These are phyloP conservation scores for Mucor indicus DNA, from an alignment of 371 early-diverging fungal species.

Conservation along the genomic window DNA sequence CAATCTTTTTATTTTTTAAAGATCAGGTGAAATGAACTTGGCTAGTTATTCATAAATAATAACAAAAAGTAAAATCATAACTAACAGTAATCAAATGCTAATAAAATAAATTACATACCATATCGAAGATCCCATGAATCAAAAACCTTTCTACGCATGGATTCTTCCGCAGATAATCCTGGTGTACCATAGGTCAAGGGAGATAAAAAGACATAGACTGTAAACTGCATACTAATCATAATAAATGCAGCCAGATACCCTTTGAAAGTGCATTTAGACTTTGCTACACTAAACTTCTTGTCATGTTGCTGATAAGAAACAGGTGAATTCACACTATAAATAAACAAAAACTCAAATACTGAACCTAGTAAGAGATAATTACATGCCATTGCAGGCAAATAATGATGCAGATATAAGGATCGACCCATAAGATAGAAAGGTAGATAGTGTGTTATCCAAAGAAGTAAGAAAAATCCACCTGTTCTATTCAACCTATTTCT, in stretches of 20 bases:
- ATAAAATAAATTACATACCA: too few species aligned
- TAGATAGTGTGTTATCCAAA: conserved; percentile 91
- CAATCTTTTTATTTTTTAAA: too few species aligned
- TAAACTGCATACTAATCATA: conserved; percentile 45
- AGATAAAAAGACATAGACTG: conserved; percentile 51
- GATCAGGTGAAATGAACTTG: too few species aligned
- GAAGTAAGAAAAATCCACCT: conserved; percentile 82
- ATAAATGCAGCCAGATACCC: conserved; percentile 40
- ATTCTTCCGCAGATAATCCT: conserved; percentile 45
- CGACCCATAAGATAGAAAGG: conserved; percentile 98
- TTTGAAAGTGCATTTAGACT: neutral
- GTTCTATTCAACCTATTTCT: conserved; percentile 70
- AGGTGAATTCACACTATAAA: conserved; percentile 49
- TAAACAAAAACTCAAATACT: conserved; percentile 58
- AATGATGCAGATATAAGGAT: conserved; percentile 96
- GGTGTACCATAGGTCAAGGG: conserved; percentile 60
- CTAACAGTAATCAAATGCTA: too few species aligned
- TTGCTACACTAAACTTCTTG: neutral
- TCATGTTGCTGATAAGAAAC: conserved; percentile 21
- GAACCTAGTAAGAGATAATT: conserved; percentile 69
- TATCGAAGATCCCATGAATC: conserved; percentile 74
- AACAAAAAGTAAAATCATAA: too few species aligned
- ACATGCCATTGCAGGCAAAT: conserved; percentile 87
- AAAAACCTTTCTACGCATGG: conserved; percentile 62
- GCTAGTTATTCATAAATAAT: too few species aligned